Percentiles rank a stretch among this genome's conserved stretches.
Conservation (phyloP, 129 eudicot species). For the Ambrosia artemisiifolia region DNA sequence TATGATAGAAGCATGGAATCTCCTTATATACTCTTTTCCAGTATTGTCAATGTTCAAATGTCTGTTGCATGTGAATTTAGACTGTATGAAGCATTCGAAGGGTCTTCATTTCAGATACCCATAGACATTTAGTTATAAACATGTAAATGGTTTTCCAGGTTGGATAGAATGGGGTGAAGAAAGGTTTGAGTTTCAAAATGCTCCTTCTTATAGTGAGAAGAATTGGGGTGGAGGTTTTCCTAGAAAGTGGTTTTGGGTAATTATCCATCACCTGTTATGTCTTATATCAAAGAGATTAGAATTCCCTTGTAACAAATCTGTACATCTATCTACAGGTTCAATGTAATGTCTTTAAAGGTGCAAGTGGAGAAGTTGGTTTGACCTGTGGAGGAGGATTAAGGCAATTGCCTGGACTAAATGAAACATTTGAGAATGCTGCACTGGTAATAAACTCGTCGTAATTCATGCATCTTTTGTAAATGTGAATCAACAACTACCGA, state of each 20-base stretch:
- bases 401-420: conserved; percentile 76
- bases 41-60: not conserved
- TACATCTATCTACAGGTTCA: conserved; percentile 53
- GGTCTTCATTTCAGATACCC: not conserved
- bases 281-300: not conserved
- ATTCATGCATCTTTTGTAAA: not conserved
- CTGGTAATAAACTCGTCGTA: conserved; percentile 38
- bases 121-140: not conserved
- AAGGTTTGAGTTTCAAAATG: conserved; percentile 77
- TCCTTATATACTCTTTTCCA: too few relatives aligned
- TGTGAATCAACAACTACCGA: not conserved
- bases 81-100: not conserved
- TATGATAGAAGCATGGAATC: not conserved
- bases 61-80: not conserved
- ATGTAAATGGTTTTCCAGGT: conserved; percentile 49
- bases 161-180: conserved; percentile 99
- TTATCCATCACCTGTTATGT: not conserved
- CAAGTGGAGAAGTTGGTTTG: conserved; percentile 77
- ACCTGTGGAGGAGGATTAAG: conserved; percentile 94
- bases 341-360: conserved; percentile 96
- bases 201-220: conserved; percentile 93
- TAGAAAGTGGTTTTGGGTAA: conserved; percentile 98
- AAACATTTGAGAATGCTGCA: conserved; percentile 81
- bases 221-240: conserved; percentile 99
- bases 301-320: not conserved